Evolutionary conservation across 108 stramenopile genomes (phyloP).

Genomic region (Cylindrotheca fusiformis): DNA sequence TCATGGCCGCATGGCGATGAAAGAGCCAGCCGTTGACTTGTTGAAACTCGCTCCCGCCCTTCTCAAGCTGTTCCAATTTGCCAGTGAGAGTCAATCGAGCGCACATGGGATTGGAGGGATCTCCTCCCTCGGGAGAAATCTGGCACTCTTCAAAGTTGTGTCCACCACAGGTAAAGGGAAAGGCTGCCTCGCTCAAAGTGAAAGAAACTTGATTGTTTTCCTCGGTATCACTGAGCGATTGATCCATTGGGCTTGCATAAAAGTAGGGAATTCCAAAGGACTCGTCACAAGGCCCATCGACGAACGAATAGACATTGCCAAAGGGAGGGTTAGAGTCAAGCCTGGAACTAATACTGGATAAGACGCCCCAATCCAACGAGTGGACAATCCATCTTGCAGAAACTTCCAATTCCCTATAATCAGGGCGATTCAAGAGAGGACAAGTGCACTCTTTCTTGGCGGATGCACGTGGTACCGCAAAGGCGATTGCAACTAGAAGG

Average conservation of each 20-base stretch:
- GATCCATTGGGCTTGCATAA: constrained; percentile 40
- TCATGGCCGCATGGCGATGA: constrained; percentile 42
- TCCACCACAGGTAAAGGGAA: too few relatives aligned
- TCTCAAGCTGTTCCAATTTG: constrained; percentile 6
- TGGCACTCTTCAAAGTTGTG: too few relatives aligned
- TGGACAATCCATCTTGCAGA: constrained; percentile 57
- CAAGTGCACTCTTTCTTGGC: constrained; percentile 22
- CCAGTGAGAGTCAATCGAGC: constrained; percentile 51
- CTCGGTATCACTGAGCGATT: constrained; percentile 30
- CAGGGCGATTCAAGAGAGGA: constrained; percentile 9
- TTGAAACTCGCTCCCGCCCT: constrained; percentile 20
- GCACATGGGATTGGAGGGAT: too few relatives aligned
- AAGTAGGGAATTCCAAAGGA: constrained; percentile 45
- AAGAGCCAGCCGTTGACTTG: constrained; percentile 31
- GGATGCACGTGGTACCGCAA: too few relatives aligned
- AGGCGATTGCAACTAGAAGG: too few relatives aligned
- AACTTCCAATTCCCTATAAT: constrained; percentile 18
- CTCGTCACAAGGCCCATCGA: constrained; percentile 40
- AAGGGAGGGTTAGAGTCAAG: too few relatives aligned
- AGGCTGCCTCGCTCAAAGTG: constrained; percentile 41
- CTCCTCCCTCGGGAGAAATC: too few relatives aligned
- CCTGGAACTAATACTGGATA: constrained; percentile 28
- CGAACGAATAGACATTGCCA: constrained; percentile 50
- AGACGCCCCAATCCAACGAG: constrained; percentile 42
- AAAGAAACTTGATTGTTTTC: constrained; percentile 22